These are phyloP conservation scores for Saitozyma sp. DNA, from an alignment of 768 basidiomycete species.

Conservation along the genomic window DNA sequence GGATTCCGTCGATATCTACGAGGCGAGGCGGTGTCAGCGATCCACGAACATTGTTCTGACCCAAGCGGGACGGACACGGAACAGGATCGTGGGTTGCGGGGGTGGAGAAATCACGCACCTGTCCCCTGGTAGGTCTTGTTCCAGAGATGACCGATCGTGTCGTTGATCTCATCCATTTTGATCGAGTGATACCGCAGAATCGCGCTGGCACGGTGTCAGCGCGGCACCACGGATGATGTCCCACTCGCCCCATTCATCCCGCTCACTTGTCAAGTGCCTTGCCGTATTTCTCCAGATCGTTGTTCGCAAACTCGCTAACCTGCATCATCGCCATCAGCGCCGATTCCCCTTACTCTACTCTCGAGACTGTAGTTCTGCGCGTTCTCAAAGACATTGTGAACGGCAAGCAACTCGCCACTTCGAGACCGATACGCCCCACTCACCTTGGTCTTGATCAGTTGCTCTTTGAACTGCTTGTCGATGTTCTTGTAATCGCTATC, in stretches of 20 bases:
- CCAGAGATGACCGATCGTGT: constrained; percentile 95
- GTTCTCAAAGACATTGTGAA: not conserved
- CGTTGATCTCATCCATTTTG: constrained; percentile 99
- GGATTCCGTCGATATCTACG: constrained; percentile 94
- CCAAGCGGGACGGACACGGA: too few species aligned
- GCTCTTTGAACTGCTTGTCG: constrained; percentile 80
- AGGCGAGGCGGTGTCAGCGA: not conserved
- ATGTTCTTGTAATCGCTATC: constrained; percentile 79
- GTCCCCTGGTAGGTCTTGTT: constrained; percentile 99
- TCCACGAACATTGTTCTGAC: too few species aligned
- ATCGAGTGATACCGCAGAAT: constrained; percentile 97
- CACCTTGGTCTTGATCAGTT: constrained; percentile 93
- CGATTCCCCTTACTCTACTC: not conserved
- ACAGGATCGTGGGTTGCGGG: not conserved
- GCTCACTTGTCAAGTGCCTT: constrained; percentile 94
- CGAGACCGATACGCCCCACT: constrained; percentile 12
- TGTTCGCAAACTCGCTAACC: constrained; percentile 98
- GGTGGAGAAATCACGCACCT: constrained; percentile 59
- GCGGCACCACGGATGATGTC: constrained; percentile 19
- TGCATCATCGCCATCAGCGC: constrained; percentile 48
- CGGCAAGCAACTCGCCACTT: not conserved
- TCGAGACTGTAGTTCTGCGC: too few species aligned
- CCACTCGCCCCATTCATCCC: not conserved
- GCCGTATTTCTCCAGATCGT: constrained; percentile 93
- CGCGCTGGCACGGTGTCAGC: constrained; percentile 61